Conservation (phyloP, 2,329 filamentous ascomycete species). For the Ceratocystis destructans region DNA sequence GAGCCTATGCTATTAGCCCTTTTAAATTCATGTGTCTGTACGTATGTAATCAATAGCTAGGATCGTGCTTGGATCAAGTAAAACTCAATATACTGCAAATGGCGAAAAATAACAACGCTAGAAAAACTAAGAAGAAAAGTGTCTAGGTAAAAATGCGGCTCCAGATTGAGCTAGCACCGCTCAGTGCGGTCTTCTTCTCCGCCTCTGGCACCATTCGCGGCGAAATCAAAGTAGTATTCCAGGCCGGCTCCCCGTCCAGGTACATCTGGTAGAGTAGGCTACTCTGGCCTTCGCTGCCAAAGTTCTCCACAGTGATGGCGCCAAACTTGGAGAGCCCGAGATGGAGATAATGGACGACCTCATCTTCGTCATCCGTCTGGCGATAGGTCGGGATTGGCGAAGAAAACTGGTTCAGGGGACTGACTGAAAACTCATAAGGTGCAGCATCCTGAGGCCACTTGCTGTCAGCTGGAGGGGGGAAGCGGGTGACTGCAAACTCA, state of each 20-base stretch:
- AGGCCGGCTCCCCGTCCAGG: constrained; percentile 65
- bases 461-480: constrained; percentile 47
- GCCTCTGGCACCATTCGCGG: constrained; percentile 3
- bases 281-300: constrained; percentile 50
- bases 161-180: constrained; percentile 16
- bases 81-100: neutral
- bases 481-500: constrained; percentile 83
- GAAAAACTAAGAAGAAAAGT: neutral
- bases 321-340: constrained; percentile 84
- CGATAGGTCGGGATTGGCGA: constrained; percentile 71
- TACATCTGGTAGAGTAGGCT: constrained; percentile 69
- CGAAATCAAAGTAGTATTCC: constrained; percentile 44
- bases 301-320: constrained; percentile 61
- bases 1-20: neutral
- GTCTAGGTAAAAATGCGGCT: constrained; percentile 9
- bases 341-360: constrained; percentile 73
- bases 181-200: constrained; percentile 11
- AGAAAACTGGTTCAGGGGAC: constrained; percentile 88
- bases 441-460: constrained; percentile 50
- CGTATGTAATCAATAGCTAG: neutral
- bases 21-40: neutral
- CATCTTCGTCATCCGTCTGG: constrained; percentile 68
- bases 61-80: neutral
- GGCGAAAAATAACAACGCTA: neutral
- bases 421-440: constrained; percentile 84